Evolutionary conservation across 108 stramenopile species (phyloP).

Genomic region (Stephanodiscus triporus): DNA sequence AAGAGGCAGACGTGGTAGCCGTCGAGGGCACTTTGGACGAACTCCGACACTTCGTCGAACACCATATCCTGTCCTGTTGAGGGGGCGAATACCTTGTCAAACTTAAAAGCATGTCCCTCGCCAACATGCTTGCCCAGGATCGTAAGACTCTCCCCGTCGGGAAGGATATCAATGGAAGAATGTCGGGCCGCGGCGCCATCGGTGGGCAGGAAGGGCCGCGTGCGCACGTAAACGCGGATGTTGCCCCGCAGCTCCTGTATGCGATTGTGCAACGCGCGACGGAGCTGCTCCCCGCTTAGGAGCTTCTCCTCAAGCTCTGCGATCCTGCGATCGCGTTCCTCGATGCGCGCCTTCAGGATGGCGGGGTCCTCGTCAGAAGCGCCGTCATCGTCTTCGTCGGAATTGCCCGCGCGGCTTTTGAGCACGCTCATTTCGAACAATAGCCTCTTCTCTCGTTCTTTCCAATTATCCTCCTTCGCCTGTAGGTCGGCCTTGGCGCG

Average conservation of each 20-base stretch:
- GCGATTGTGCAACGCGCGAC: slow-evolving; percentile 82
- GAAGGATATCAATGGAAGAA: slow-evolving; percentile 43
- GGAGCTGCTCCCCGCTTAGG: slow-evolving; percentile 81
- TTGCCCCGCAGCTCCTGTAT: slow-evolving; percentile 91
- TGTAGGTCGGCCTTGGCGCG: slow-evolving; percentile 68
- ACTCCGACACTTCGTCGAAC: slow-evolving; percentile 90
- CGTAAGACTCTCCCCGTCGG: slow-evolving; percentile 55
- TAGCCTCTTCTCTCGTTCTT: slow-evolving; percentile 66
- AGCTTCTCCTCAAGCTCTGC: slow-evolving; percentile 83
- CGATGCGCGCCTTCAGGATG: slow-evolving; percentile 86
- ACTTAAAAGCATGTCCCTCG: slow-evolving; percentile 62
- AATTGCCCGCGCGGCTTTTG: slow-evolving; percentile 71
- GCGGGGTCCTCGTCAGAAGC: slow-evolving; percentile 81
- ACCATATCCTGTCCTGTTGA: slow-evolving; percentile 77
- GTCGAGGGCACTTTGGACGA: slow-evolving; percentile 93
- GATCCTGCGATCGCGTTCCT: slow-evolving; percentile 81
- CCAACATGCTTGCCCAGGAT: slow-evolving; percentile 37
- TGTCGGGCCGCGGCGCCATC: slow-evolving; percentile 44
- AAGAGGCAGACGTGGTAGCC: slow-evolving; percentile 91
- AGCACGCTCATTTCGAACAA: slow-evolving; percentile 88
- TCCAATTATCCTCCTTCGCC: slow-evolving; percentile 72
- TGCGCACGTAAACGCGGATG: slow-evolving; percentile 87
- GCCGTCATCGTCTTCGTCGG: slow-evolving; percentile 25
- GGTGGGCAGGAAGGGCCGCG: slow-evolving; percentile 79
- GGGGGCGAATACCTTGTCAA: slow-evolving; percentile 87